These are phyloP conservation scores for Fusarium pseudoanthophilum DNA, from an alignment of 2,329 filamentous ascomycete species.

Conservation along the genomic window DNA sequence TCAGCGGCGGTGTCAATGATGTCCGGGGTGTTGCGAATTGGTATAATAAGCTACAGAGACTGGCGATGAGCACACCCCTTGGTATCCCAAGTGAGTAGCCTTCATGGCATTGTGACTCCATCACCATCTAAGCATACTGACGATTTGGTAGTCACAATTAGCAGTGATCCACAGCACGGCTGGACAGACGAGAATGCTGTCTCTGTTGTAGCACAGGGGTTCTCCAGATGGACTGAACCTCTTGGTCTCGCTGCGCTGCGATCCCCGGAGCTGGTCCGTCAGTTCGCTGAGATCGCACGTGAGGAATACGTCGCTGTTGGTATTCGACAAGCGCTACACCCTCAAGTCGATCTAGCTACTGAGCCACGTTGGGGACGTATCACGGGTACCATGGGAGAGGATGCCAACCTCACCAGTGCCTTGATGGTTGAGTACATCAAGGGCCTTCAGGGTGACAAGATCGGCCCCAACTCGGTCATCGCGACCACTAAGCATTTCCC, in stretches of 20 bases:
- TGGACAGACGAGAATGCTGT: slow-evolving; percentile 53
- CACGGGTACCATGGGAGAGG: slow-evolving; percentile 59
- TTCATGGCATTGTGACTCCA: neutral
- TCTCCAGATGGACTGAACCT: slow-evolving; percentile 64
- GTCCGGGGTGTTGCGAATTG: slow-evolving; percentile 51
- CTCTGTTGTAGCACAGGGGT: slow-evolving; percentile 47
- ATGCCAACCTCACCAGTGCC: slow-evolving; percentile 54
- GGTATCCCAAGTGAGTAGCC: slow-evolving; percentile 56
- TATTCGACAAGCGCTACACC: slow-evolving; percentile 59
- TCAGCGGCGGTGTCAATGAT: slow-evolving; percentile 56
- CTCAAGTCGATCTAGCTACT: slow-evolving; percentile 62
- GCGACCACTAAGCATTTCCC: slow-evolving; percentile 66
- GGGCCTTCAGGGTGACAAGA: slow-evolving; percentile 57
- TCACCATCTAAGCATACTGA: neutral
- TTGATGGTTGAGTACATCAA: slow-evolving; percentile 57
- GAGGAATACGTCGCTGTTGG: slow-evolving; percentile 58
- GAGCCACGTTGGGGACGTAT: slow-evolving; percentile 63
- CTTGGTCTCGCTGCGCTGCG: slow-evolving; percentile 62
- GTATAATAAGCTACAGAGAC: slow-evolving; percentile 55
- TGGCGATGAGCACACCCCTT: slow-evolving; percentile 57
- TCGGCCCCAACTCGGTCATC: slow-evolving; percentile 57
- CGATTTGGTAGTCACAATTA: neutral
- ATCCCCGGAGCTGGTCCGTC: slow-evolving; percentile 54
- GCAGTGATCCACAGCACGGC: slow-evolving; percentile 56
- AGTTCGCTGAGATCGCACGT: slow-evolving; percentile 60